A percentile compares a stretch with the other conserved stretches of the same genome.
Evolutionary conservation across 257 asterid species (phyloP).

Genomic region (Agastache rugosa): DNA sequence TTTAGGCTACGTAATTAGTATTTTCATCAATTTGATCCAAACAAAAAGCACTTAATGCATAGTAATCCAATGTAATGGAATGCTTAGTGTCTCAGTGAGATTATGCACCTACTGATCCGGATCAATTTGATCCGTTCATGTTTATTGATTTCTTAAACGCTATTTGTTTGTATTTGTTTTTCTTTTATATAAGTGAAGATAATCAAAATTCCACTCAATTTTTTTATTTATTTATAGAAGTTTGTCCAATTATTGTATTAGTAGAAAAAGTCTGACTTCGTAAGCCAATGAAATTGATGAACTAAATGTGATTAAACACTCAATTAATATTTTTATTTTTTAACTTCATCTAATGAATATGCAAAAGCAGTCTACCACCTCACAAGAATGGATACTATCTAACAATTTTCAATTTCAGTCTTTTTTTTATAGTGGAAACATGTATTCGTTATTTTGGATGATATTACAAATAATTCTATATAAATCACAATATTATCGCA

Average conservation of each 20-base stretch:
- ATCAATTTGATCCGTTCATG: not conserved
- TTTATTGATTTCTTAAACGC: not conserved
- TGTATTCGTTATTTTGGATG: no score
- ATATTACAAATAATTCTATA: no score
- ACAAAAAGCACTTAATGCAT: no score
- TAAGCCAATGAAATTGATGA: conserved; percentile 9
- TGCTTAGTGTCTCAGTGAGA: no score
- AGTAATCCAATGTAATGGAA: no score
- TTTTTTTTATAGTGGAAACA: no score
- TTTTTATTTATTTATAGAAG: not conserved
- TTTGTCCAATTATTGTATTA: conserved; percentile 23
- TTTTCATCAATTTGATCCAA: no score
- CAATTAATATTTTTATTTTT: not conserved
- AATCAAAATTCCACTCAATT: conserved; percentile 25
- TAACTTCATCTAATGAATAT: conserved; percentile 26
- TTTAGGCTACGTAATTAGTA: not conserved
- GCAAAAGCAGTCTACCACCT: not conserved
- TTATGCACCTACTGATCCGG: no score
- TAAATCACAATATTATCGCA: no score
- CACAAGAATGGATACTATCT: not conserved
- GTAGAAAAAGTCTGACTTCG: conserved; percentile 29
- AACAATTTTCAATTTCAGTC: no score
- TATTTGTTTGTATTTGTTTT: not conserved
- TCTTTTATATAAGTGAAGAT: not conserved
- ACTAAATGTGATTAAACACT: conserved; percentile 16